Percentiles rank a stretch among this genome's conserved stretches.
Evolutionary conservation across 306 rosid species (phyloP).

Genomic region (Prunus mongolica): DNA sequence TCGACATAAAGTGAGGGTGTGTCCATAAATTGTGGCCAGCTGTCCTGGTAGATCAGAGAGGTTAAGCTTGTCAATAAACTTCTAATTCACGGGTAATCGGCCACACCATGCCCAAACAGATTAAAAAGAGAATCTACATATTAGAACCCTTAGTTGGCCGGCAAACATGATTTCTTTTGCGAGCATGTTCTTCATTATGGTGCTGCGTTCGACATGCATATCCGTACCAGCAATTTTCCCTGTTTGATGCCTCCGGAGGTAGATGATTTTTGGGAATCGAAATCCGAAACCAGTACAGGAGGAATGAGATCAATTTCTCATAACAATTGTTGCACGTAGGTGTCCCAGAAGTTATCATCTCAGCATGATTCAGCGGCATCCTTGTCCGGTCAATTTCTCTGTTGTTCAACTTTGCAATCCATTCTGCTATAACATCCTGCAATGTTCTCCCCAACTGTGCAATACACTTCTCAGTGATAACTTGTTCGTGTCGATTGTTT

Average conservation of each 20-base stretch:
- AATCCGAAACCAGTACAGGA: slow-evolving; percentile 85
- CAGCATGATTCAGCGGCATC: slow-evolving; percentile 59
- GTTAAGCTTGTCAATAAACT: background rate
- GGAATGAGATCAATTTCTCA: slow-evolving; percentile 72
- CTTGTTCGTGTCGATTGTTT: slow-evolving; percentile 74
- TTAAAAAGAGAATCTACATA: background rate
- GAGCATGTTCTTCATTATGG: slow-evolving; percentile 75
- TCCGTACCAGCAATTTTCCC: slow-evolving; percentile 98
- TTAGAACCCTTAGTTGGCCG: slow-evolving; percentile 60
- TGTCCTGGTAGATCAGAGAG: background rate
- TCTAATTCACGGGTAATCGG: background rate
- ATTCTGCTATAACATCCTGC: slow-evolving; percentile 72
- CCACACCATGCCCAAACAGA: background rate
- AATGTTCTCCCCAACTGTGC: slow-evolving; percentile 78
- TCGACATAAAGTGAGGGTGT: too few species aligned
- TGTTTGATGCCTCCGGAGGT: slow-evolving; percentile 49
- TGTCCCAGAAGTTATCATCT: slow-evolving; percentile 50
- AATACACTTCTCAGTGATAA: slow-evolving; percentile 70
- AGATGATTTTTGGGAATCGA: slow-evolving; percentile 50
- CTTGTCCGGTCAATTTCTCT: slow-evolving; percentile 69
- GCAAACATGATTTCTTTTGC: slow-evolving; percentile 80
- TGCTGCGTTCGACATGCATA: slow-evolving; percentile 87
- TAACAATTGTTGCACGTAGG: slow-evolving; percentile 69
- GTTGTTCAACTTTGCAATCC: slow-evolving; percentile 60
- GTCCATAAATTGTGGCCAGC: too few species aligned